Evolutionary conservation across 1,139 yeast species (phyloP).

Genomic region (Candida sp.): DNA sequence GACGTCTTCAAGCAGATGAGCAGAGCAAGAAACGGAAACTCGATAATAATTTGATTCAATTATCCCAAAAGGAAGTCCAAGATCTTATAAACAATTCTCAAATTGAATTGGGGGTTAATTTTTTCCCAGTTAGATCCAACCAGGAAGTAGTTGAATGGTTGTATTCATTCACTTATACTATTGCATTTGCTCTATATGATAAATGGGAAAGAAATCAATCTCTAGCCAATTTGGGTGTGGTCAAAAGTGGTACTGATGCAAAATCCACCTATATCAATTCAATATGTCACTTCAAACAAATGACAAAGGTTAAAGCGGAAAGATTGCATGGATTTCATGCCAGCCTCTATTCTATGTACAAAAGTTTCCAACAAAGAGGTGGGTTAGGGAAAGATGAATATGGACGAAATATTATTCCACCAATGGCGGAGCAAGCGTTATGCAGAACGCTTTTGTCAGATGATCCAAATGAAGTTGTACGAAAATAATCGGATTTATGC

Average conservation of each 20-base stretch:
- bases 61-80: conserved; percentile 38
- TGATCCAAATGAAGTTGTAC: conserved; percentile 45
- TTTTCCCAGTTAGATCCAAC: conserved; percentile 44
- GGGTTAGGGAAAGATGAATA: conserved; percentile 30
- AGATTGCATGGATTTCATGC: conserved; percentile 31
- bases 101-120: conserved; percentile 32
- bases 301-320: conserved; percentile 47
- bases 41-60: conserved; percentile 9
- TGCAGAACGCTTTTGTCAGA: conserved; percentile 42
- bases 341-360: conserved; percentile 32
- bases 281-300: conserved; percentile 51
- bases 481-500: conserved; percentile 4
- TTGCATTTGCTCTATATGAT: conserved; percentile 52
- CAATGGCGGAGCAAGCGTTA: conserved; percentile 41
- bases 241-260: conserved; percentile 50
- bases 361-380: conserved; percentile 18
- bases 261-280: conserved; percentile 46
- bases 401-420: conserved; percentile 25
- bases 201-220: conserved; percentile 51
- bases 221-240: conserved; percentile 51
- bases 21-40: conserved; percentile 9
- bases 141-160: conserved; percentile 54
- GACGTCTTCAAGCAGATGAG: conserved; percentile 12
- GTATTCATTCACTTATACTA: conserved; percentile 53
- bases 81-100: conserved; percentile 24